Evolutionary conservation across 2,329 filamentous ascomycete genomes (phyloP), one percentile per base, ranked within the genome.

Genomic region (Alternaria arbusti): DNA sequence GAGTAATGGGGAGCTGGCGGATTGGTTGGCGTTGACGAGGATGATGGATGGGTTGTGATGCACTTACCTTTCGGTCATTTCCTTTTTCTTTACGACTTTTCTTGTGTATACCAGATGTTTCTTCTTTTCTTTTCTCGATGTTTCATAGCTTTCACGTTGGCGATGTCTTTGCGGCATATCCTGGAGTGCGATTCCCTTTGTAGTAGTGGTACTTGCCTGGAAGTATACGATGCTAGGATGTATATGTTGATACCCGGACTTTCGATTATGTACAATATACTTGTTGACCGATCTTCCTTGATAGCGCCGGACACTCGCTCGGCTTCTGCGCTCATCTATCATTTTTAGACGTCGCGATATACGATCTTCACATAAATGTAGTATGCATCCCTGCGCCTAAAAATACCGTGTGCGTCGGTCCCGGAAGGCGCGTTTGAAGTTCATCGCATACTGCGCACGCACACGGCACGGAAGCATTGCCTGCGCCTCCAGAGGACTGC

Each of bases 1-100:
- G 30, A 52, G 49, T 50, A 63, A 46, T 44, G 65, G 50, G 28
- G 67, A 69, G 50, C 47, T 69, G 20, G 50, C 59, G n/a, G 59
- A 63, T 36, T 71, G 69, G 69, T 40, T 71, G 46, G 64, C 62
- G 3, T 25, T 71, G 45, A 70, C 60, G 43, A 61, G 54, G 47
- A 54, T 66, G 62, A 45, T 71, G 56, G 69, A 67, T 22, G 59
- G 55, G 3, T 26, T 68, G 32, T 64, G 40, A n/a, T n/a, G n/a
- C n/a, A n/a, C n/a, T n/a, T n/a, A n/a, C n/a, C n/a, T n/a, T n/a
- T n/a, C n/a, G n/a, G n/a, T n/a, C n/a, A n/a, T n/a, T n/a, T n/a
- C n/a, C n/a, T n/a, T n/a, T n/a, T n/a, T n/a, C n/a, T n/a, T 45
- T 4, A 40, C n/a, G 36, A 45, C 7, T 15, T 36, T 23, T 51